Conservation (phyloP, 441 rosid genomes). For the Gossypium schwendimanii region DNA sequence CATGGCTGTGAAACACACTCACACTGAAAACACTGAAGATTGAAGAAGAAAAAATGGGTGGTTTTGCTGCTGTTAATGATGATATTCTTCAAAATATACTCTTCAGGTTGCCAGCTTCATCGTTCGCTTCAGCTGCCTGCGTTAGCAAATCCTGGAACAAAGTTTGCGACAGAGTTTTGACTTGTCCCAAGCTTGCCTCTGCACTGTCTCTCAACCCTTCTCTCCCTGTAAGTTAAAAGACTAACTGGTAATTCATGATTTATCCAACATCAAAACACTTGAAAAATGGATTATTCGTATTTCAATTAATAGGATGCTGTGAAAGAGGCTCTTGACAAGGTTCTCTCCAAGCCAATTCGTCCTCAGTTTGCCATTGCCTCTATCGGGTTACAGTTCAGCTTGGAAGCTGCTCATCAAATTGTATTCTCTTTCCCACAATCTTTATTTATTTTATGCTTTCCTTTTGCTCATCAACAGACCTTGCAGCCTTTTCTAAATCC, state of each 20-base stretch:
- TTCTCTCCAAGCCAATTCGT: slow-evolving; percentile 35
- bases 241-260: background rate
- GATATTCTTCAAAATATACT: slow-evolving; percentile 47
- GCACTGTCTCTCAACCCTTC: slow-evolving; percentile 49
- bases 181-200: slow-evolving; percentile 53
- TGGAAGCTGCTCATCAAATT: slow-evolving; percentile 27
- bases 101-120: slow-evolving; percentile 38
- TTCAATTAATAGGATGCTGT: slow-evolving; percentile 30
- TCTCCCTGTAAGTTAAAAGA: slow-evolving; percentile 27
- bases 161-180: slow-evolving; percentile 38
- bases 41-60: background rate
- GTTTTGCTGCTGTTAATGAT: slow-evolving; percentile 23
- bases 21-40: background rate
- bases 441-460: background rate
- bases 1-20: background rate
- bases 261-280: background rate
- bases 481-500: background rate
- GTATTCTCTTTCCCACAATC: slow-evolving; percentile 12
- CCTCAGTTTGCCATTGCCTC: slow-evolving; percentile 48
- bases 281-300: background rate
- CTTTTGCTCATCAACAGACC: background rate
- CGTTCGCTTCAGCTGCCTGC: slow-evolving; percentile 56
- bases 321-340: slow-evolving; percentile 43
- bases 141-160: slow-evolving; percentile 52
- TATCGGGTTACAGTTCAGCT: slow-evolving; percentile 24